Evolutionary conservation across 306 rosid genomes (phyloP).

Genomic region (Astragalus glycyphyllos): DNA sequence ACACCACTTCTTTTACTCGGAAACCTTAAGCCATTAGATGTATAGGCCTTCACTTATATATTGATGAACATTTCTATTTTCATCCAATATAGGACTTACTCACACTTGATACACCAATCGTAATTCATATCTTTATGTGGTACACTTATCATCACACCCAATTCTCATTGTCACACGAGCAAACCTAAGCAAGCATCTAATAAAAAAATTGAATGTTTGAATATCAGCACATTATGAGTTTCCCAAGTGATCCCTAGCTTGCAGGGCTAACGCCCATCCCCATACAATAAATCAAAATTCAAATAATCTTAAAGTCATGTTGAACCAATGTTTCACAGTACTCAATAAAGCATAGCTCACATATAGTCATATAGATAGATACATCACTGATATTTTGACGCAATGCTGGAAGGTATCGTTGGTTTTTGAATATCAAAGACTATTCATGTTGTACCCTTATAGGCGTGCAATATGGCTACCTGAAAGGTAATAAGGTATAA

Average conservation of each 20-base stretch:
- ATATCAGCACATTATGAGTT: constrained; percentile 13
- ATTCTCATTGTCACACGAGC: background rate
- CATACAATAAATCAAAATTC: constrained; percentile 14
- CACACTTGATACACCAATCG: no score
- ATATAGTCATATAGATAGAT: no score
- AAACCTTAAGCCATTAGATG: no score
- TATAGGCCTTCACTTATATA: no score
- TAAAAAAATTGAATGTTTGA: background rate
- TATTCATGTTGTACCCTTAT: constrained; percentile 6
- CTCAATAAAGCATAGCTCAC: constrained; percentile 36
- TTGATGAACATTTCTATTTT: no score
- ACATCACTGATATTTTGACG: constrained; percentile 29
- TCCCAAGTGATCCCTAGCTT: background rate
- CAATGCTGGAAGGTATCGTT: background rate
- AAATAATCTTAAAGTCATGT: constrained; percentile 17
- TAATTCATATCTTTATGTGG: background rate
- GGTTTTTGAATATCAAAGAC: constrained; percentile 36
- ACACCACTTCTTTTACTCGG: no score
- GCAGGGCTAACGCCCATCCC: constrained; percentile 11
- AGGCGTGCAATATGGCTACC: constrained; percentile 25
- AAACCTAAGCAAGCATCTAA: constrained; percentile 19
- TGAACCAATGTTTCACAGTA: constrained; percentile 18
- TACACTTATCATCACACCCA: background rate
- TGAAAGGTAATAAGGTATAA: background rate
- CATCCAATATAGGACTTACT: no score